Evolutionary conservation across 139 green algal genomes (phyloP).

Genomic region (Chlorella sp.): DNA sequence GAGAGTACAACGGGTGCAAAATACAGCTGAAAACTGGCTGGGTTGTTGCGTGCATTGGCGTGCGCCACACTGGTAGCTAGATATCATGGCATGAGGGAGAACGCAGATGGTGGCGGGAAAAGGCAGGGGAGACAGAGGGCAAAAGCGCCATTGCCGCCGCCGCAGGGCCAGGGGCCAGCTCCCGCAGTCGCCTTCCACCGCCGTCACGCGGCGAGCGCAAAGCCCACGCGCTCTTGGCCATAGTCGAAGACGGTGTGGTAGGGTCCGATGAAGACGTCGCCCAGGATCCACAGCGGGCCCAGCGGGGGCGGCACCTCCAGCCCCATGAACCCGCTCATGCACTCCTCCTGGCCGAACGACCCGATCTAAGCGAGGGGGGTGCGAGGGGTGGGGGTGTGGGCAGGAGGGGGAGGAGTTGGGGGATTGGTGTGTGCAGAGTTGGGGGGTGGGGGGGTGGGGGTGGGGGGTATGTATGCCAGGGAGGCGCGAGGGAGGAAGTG

Average conservation of each 20-base stretch:
- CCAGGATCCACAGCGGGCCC: conserved; percentile 97
- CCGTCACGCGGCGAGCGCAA: conserved; percentile 70
- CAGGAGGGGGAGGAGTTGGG: not conserved
- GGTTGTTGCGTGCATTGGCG: not conserved
- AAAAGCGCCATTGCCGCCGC: not conserved
- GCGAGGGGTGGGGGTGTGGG: too few relatives aligned
- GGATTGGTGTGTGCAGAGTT: not conserved
- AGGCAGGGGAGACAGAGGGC: not conserved
- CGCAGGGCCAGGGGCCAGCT: not conserved
- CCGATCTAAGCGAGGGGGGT: too few relatives aligned
- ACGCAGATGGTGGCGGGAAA: not conserved
- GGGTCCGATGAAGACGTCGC: conserved; percentile 91
- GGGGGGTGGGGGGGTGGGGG: too few relatives aligned
- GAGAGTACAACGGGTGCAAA: too few relatives aligned
- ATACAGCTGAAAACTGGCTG: not conserved
- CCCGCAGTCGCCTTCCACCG: not conserved
- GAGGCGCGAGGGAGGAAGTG: too few relatives aligned
- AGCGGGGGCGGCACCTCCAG: conserved; percentile 82
- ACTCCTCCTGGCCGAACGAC: conserved; percentile 81
- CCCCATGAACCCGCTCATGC: conserved; percentile 96
- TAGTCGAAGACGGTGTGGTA: conserved; percentile 98
- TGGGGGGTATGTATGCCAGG: too few relatives aligned
- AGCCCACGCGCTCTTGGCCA: conserved; percentile 86
- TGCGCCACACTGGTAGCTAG: not conserved
- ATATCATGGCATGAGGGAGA: too few relatives aligned